Base-by-base conservation (phyloP, 2,329 filamentous ascomycete genomes). In the Fusarium siculi region DNA sequence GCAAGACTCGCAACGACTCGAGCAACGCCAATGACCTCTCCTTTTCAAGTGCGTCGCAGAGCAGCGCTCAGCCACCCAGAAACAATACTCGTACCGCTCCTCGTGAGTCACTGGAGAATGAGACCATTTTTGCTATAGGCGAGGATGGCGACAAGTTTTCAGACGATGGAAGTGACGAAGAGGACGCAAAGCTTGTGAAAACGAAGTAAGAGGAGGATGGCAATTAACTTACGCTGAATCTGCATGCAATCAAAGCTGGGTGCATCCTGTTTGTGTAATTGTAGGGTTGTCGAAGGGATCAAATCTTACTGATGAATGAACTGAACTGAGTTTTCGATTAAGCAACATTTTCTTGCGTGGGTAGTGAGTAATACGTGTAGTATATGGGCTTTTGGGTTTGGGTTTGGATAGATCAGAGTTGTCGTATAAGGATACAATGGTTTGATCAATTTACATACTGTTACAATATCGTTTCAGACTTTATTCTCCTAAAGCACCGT, bases 81-180 rank as follows among this genome's bases (percentile, higher is more conserved):
- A 72, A 62, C 36, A 74, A 57, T 28, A 72, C 80, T 47, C 78
- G 72, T 21, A 59, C 66, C 81, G 89, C 76, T 85, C 84, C 84
- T 21, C 84, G 88, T 21, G 86, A 89, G 63, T 90, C 88, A 5
- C 81, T 90, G 39, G 95, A 98, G 71, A 95, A 95, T 16, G 96
- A 98, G 84, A 97, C 95, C 0, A 97, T 98, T 70, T 98, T 98
- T 78, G 96, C 96, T 2, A 93, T 98, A 16, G 96, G 95, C 16
- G 95, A 97, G 77, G 92, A 93, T 62, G 89, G 86, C 2, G 94
- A 96, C 79, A 94, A 92, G 79, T 96, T 95, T 86, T 94, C 92
- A 21, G 93, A 94, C 63, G 92, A 93, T 63, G 93, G 92, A 25
- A 81, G 78, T 62, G 81, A 81, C 21, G 85, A 85, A 18, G 87